These are phyloP conservation scores for Podila minutissima DNA, from an alignment of 192 early-diverging fungal genomes.

Conservation along the genomic window DNA sequence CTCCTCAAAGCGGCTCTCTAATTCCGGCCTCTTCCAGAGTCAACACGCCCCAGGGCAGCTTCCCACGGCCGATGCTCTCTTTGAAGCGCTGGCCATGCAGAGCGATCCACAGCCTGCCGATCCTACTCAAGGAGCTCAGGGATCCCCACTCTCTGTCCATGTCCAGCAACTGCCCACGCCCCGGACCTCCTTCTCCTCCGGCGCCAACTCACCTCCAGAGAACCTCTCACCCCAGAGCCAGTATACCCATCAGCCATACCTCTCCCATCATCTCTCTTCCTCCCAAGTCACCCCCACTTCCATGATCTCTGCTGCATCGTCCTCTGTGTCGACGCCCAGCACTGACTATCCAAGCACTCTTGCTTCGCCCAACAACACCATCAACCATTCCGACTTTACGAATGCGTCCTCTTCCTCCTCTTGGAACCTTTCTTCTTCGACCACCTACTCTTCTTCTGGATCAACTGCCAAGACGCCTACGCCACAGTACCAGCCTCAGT, in stretches of 20 bases:
- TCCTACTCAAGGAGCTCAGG: not conserved
- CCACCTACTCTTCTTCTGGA: not conserved
- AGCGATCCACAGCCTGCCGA: conserved; percentile 3
- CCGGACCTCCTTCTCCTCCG: conserved; percentile 49
- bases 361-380: conserved; percentile 25
- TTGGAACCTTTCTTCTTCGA: not conserved
- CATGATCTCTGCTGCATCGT: conserved; percentile 16
- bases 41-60: conserved; percentile 5
- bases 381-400: not conserved
- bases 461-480: not conserved
- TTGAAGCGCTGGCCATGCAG: conserved; percentile 27
- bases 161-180: conserved; percentile 47
- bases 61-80: conserved; percentile 43
- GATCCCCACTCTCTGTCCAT: conserved; percentile 36
- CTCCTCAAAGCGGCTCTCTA: conserved; percentile 4
- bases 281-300: conserved; percentile 11
- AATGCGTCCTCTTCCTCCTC: conserved; percentile 6
- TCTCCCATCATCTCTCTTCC: conserved; percentile 11
- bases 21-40: not conserved
- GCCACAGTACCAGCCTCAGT: conserved; percentile 10
- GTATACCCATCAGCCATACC: conserved; percentile 7
- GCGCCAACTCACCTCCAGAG: conserved; percentile 40
- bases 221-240: conserved; percentile 30
- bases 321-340: conserved; percentile 5
- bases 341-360: conserved; percentile 34